These are phyloP conservation scores for Pseudocercospora vitis DNA, from an alignment of 2,329 filamentous ascomycete genomes.

Conservation along the genomic window DNA sequence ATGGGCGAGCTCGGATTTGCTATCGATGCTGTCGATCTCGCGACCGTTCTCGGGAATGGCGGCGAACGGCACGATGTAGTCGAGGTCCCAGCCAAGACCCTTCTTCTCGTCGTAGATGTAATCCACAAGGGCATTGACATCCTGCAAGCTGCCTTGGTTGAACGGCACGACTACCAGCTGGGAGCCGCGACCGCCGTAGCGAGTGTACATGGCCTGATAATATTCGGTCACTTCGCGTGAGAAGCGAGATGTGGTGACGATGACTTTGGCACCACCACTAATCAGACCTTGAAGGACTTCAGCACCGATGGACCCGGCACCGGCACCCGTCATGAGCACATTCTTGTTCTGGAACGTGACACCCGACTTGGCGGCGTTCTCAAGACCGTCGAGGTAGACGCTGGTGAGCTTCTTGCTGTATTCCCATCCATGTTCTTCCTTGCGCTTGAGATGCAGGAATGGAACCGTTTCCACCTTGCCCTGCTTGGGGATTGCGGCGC, in stretches of 20 bases:
- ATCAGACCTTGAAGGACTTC: constrained; percentile 95
- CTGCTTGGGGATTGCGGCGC: constrained; percentile 57
- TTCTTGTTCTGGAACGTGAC: constrained; percentile 94
- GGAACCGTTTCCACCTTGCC: constrained; percentile 97
- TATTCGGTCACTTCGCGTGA: constrained; percentile 98
- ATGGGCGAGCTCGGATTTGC: constrained; percentile 95
- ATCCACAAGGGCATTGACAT: constrained; percentile 87
- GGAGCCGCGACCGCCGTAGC: constrained; percentile 88
- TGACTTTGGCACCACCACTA: constrained; percentile 92
- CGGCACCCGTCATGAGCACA: constrained; percentile 95
- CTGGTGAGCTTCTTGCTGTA: constrained; percentile 99
- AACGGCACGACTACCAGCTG: constrained; percentile 98
- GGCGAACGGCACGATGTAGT: constrained; percentile 93
- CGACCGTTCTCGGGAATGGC: constrained; percentile 97
- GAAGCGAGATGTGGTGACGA: constrained; percentile 95
- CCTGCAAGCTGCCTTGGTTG: constrained; percentile 98
- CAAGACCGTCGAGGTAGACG: constrained; percentile 86
- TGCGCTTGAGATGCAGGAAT: constrained; percentile 94
- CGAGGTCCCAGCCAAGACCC: constrained; percentile 96
- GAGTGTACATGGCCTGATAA: constrained; percentile 97
- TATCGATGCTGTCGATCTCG: constrained; percentile 95
- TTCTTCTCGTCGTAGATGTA: constrained; percentile 98
- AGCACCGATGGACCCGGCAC: constrained; percentile 94
- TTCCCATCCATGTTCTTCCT: constrained; percentile 92
- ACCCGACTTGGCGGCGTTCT: constrained; percentile 81